Evolutionary conservation across 148 eudicot species (phyloP).

Genomic region (Polygonum maritimum): DNA sequence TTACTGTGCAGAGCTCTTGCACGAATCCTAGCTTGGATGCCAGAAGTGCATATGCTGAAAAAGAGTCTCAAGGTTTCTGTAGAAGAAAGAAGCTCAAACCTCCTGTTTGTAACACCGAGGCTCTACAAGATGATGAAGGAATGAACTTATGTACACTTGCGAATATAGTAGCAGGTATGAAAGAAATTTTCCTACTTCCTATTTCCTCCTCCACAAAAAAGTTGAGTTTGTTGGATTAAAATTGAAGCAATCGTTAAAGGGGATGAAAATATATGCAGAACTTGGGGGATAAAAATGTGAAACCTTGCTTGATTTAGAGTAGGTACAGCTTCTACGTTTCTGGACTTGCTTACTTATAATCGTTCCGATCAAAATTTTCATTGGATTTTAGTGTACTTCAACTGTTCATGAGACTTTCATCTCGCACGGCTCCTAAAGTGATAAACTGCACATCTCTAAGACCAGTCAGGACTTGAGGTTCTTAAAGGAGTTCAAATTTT

Average conservation of each 20-base stretch:
- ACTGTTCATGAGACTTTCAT: too few relatives aligned
- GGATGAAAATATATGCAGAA: not conserved
- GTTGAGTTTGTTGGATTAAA: not conserved
- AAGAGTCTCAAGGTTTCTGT: constrained; percentile 22
- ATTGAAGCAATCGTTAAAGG: not conserved
- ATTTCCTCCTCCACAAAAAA: not conserved
- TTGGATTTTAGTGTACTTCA: not conserved
- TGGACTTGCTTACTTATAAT: not conserved
- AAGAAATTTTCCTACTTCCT: not conserved
- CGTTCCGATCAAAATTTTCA: not conserved
- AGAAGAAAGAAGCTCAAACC: constrained; percentile 21
- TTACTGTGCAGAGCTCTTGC: constrained; percentile 72
- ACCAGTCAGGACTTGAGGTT: not conserved
- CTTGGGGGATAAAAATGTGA: not conserved
- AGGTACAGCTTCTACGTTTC: not conserved
- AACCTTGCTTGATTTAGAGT: not conserved
- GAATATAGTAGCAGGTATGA: constrained; percentile 17
- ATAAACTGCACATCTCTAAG: not conserved
- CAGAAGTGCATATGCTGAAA: constrained; percentile 30
- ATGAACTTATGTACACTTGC: constrained; percentile 21
- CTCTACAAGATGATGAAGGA: not conserved
- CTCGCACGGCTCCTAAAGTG: too few relatives aligned
- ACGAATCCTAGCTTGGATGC: constrained; percentile 51
- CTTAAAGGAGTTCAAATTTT: not conserved
- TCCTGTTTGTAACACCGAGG: constrained; percentile 19